Evolutionary conservation across 345 rosid species (phyloP).

Genomic region (Lepidium aucheri): DNA sequence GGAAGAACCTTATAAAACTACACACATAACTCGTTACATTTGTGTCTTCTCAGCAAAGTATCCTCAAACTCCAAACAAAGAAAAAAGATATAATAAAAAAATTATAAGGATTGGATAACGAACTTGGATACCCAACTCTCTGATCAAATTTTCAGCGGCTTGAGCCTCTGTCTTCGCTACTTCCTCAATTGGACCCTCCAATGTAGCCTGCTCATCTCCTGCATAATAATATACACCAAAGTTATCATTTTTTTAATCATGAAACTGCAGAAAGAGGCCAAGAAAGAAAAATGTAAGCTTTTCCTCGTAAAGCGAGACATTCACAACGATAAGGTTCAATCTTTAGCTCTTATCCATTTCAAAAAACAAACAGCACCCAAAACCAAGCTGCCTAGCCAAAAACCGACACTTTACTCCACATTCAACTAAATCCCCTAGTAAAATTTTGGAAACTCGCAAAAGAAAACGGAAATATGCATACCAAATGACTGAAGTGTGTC

Average conservation of each 20-base stretch:
- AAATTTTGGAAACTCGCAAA: not conserved
- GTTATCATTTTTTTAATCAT: not conserved
- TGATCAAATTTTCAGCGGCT: slow-evolving; percentile 64
- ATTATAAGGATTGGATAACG: slow-evolving; percentile 15
- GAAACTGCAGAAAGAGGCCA: not conserved
- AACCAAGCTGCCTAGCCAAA: not conserved
- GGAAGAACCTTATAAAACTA: not conserved
- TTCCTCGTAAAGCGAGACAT: not conserved
- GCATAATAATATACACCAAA: slow-evolving; percentile 1
- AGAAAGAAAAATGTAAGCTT: slow-evolving; percentile 5
- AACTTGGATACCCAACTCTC: slow-evolving; percentile 73
- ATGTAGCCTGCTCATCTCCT: slow-evolving; percentile 55
- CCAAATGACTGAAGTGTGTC: slow-evolving; percentile 48
- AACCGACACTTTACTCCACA: not conserved
- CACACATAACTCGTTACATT: not conserved
- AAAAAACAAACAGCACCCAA: not conserved
- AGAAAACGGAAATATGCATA: not conserved
- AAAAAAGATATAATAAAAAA: not conserved
- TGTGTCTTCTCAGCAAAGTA: not conserved
- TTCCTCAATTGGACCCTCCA: slow-evolving; percentile 90
- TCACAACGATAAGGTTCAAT: not conserved
- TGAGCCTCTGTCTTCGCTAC: slow-evolving; percentile 70
- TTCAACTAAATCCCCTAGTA: not conserved
- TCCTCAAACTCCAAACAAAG: not conserved
- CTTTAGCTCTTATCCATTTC: not conserved